Percentiles rank a stretch among this genome's conserved stretches.
These are phyloP conservation scores for Lathyrus oleraceus DNA, from an alignment of 306 rosid genomes.

Conservation along the genomic window DNA sequence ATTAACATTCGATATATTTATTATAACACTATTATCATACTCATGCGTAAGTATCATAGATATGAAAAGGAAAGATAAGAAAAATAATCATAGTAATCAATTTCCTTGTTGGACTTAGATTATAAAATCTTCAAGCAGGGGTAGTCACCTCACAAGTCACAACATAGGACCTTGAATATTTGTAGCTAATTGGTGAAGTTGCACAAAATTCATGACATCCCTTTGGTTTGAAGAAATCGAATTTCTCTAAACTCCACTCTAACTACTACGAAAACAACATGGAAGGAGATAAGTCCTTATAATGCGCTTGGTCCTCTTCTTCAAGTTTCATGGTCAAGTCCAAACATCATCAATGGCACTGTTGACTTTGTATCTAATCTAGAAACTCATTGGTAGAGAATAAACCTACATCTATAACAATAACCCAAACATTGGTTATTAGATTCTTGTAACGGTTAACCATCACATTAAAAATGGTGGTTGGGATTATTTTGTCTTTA, in stretches of 20 bases:
- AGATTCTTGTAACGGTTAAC: conserved; percentile 60
- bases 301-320: conserved; percentile 49
- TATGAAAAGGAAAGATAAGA: not conserved
- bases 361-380: conserved; percentile 36
- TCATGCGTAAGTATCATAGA: too few species aligned
- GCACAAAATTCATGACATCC: conserved; percentile 41
- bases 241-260: conserved; percentile 61
- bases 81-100: conserved; percentile 16
- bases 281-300: conserved; percentile 76
- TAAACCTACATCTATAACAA: not conserved
- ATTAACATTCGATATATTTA: too few species aligned
- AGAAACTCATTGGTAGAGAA: conserved; percentile 32
- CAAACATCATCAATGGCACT: conserved; percentile 32
- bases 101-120: conserved; percentile 11
- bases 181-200: conserved; percentile 21
- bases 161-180: conserved; percentile 36
- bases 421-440: conserved; percentile 23
- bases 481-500: conserved; percentile 9
- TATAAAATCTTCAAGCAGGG: conserved; percentile 38
- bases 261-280: conserved; percentile 63
- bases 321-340: conserved; percentile 32
- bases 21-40: too few species aligned
- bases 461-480: conserved; percentile 58
- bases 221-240: conserved; percentile 60
- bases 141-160: conserved; percentile 42